phyloP scores from a whole-genome alignment of 257 asterid genomes.

The Nicotiana otophora region DNA sequence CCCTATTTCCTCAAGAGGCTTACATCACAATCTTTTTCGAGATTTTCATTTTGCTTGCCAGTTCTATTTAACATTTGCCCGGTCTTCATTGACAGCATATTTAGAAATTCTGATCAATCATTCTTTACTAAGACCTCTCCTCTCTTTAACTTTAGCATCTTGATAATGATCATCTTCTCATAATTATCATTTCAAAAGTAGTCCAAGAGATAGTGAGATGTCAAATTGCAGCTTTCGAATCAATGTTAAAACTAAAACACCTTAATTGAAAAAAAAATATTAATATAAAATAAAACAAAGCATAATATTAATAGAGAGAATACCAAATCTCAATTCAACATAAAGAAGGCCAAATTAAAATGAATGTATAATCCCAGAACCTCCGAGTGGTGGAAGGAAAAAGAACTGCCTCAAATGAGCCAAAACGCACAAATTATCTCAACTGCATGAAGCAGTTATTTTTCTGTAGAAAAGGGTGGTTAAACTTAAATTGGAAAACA shows the following conservation, averaged over 20 bases:
- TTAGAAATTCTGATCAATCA: background rate
- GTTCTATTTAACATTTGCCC: background rate
- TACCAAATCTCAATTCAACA: background rate
- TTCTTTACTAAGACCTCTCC: background rate
- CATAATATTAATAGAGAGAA: background rate
- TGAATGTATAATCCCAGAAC: background rate
- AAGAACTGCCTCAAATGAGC: background rate
- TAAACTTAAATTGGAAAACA: background rate
- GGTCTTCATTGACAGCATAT: background rate
- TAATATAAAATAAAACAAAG: background rate
- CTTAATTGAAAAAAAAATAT: background rate
- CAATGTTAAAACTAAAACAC: background rate
- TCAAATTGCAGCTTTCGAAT: background rate
- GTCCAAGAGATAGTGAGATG: background rate
- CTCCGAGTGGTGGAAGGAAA: constrained; percentile 5
- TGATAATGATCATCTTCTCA: background rate
- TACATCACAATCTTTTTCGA: background rate
- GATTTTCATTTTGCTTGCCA: background rate
- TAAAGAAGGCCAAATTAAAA: background rate
- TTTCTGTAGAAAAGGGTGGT: background rate
- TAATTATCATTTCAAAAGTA: background rate
- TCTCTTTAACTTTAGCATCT: background rate
- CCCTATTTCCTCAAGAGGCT: background rate
- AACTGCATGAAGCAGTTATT: background rate
- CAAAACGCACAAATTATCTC: background rate